Conservation (phyloP, 1,284 basidiomycete genomes). For the Puccinia polysora region DNA sequence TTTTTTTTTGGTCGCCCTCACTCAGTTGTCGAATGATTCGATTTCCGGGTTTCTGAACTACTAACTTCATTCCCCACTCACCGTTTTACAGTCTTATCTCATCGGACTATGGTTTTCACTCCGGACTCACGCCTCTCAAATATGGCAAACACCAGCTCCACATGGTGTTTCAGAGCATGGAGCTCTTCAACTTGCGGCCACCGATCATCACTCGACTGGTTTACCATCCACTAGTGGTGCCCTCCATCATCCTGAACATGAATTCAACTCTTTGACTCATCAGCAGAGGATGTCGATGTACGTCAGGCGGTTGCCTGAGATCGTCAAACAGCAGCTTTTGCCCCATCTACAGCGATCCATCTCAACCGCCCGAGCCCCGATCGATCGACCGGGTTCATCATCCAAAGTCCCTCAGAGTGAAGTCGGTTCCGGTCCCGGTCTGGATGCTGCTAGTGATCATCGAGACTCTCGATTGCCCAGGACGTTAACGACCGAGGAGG, state of each 20-base stretch:
- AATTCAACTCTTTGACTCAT: slow-evolving; percentile 4
- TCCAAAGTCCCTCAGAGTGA: not conserved
- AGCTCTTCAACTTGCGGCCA: not conserved
- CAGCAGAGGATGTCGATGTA: slow-evolving; percentile 43
- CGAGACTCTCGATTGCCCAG: not conserved
- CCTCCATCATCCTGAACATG: not conserved
- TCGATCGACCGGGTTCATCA: not conserved
- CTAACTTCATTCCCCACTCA: not conserved
- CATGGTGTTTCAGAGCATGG: slow-evolving; percentile 58
- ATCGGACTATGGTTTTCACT: slow-evolving; percentile 98
- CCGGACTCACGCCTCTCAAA: slow-evolving; percentile 94
- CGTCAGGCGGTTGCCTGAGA: slow-evolving; percentile 47
- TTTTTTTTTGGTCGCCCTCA: slow-evolving; percentile 23
- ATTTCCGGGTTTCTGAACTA: not conserved
- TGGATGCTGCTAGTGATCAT: not conserved
- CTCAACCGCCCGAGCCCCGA: slow-evolving; percentile 7
- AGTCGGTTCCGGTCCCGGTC: not conserved
- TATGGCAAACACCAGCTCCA: slow-evolving; percentile 82
- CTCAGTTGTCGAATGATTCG: not conserved
- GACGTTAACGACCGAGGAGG: slow-evolving; percentile 36
- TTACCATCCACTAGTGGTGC: not conserved
- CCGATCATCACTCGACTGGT: not conserved
- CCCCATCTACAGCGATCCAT: slow-evolving; percentile 45
- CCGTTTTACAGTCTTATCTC: slow-evolving; percentile 83
- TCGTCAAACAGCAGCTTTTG: slow-evolving; percentile 50